Conservation (phyloP, 768 basidiomycete species). For the Chalciporus sphaerocephalus region DNA sequence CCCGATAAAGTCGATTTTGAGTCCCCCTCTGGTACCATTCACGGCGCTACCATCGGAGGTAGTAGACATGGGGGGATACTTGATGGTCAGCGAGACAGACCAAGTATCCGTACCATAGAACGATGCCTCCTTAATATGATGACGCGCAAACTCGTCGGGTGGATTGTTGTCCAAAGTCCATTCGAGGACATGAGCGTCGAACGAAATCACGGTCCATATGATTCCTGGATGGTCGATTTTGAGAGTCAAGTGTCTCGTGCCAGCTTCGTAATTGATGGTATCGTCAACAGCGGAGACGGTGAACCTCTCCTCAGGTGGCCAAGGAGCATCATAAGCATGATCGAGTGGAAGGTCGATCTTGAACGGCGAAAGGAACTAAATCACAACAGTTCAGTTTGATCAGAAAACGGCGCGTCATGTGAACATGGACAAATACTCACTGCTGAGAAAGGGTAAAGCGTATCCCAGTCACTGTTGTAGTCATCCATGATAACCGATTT, state of each 20-base stretch:
- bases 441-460: conserved; percentile 74
- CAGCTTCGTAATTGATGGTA: conserved; percentile 47
- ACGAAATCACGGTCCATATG: conserved; percentile 90
- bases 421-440: conserved; percentile 36
- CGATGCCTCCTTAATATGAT: conserved; percentile 90
- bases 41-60: neutral
- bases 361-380: conserved; percentile 79
- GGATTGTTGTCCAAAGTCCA: conserved; percentile 84
- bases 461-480: conserved; percentile 85
- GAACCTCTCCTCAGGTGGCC: conserved; percentile 41
- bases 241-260: conserved; percentile 67
- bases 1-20: conserved; percentile 73
- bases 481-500: conserved; percentile 60
- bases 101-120: conserved; percentile 76
- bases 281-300: conserved; percentile 57
- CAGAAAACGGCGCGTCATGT: neutral
- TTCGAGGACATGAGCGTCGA: conserved; percentile 81
- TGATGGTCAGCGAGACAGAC: conserved; percentile 67
- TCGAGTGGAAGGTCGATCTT: conserved; percentile 63
- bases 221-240: conserved; percentile 71
- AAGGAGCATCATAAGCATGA: conserved; percentile 48
- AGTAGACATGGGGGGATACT: conserved; percentile 34
- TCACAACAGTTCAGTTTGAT: neutral
- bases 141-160: conserved; percentile 67
- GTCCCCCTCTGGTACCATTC: conserved; percentile 7